Evolutionary conservation across 2,329 filamentous ascomycete species (phyloP).

Genomic region (Fusarium luffae): DNA sequence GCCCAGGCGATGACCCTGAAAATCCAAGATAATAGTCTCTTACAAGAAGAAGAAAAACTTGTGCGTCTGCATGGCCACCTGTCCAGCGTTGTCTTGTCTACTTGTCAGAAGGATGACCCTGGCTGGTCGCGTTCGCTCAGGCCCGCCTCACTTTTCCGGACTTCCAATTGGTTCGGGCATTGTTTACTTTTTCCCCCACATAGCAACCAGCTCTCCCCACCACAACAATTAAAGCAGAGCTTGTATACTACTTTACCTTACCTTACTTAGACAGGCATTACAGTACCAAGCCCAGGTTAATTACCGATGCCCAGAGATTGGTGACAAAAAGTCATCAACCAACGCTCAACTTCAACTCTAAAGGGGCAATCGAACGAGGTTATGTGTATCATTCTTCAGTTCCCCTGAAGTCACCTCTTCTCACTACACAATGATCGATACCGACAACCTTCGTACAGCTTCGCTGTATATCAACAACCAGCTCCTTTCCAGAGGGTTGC

Average conservation of each 20-base stretch:
- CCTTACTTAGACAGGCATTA: constrained; percentile 24
- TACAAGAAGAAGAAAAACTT: constrained; percentile 14
- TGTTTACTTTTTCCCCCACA: constrained; percentile 55
- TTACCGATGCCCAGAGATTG: constrained; percentile 18
- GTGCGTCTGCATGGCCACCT: constrained; percentile 42
- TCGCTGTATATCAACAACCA: constrained; percentile 80
- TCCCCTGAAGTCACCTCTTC: constrained; percentile 10
- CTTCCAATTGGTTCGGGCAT: constrained; percentile 41
- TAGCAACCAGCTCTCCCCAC: constrained; percentile 51
- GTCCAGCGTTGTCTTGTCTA: constrained; percentile 41
- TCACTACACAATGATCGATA: constrained; percentile 63
- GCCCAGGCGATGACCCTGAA: constrained; percentile 36
- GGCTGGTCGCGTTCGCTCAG: constrained; percentile 21
- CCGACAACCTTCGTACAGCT: constrained; percentile 72
- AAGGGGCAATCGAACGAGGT: constrained; percentile 24
- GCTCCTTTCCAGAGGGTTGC: constrained; percentile 71
- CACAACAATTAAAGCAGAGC: constrained; percentile 38
- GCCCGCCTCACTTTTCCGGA: constrained; percentile 41
- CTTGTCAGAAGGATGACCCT: constrained; percentile 34
- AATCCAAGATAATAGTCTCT: neutral
- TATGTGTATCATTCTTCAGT: constrained; percentile 36
- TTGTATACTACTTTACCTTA: constrained; percentile 25
- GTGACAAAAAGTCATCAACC: constrained; percentile 24
- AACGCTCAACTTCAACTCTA: constrained; percentile 9
- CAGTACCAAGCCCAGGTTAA: constrained; percentile 14